Conservation (phyloP, 148 eudicot species). For the Nepenthes gracilis region DNA sequence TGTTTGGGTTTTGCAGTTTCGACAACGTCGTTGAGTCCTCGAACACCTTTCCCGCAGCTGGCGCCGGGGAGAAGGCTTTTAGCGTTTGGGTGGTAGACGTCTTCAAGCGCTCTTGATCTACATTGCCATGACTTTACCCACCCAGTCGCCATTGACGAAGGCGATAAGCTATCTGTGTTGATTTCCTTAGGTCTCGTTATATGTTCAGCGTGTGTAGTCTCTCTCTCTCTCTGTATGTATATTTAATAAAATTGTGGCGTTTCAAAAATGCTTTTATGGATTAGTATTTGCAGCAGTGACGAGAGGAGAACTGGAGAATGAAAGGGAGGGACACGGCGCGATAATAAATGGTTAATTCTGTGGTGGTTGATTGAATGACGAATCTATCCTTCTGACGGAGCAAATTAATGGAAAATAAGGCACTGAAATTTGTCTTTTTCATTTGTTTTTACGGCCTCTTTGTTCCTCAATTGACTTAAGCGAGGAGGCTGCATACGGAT, state of each 20-base stretch:
- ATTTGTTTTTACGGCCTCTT: too few species aligned
- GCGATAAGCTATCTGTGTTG: background rate
- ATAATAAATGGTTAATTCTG: background rate
- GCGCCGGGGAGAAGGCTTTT: conserved; percentile 21
- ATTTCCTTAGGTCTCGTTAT: background rate
- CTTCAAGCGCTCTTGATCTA: conserved; percentile 72
- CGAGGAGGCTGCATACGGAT: too few species aligned
- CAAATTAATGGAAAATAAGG: too few species aligned
- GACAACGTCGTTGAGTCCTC: conserved; percentile 52
- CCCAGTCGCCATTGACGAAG: conserved; percentile 45
- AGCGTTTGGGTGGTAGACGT: conserved; percentile 27
- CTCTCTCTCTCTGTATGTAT: conserved; percentile 1
- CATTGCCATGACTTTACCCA: conserved; percentile 90
- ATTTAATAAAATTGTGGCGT: background rate
- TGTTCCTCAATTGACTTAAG: too few species aligned
- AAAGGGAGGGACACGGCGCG: background rate
- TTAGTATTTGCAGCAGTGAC: background rate
- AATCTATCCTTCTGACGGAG: conserved; percentile 1
- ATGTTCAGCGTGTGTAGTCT: background rate
- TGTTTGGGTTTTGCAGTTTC: conserved; percentile 19
- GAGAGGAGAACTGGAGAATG: background rate
- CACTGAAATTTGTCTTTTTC: too few species aligned
- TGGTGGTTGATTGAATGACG: conserved; percentile 2
- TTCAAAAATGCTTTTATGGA: too few species aligned
- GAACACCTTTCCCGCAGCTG: conserved; percentile 48